Evolutionary conservation across 208 protist species (phyloP).

Genomic region (Vickermania ingenoplastis): DNA sequence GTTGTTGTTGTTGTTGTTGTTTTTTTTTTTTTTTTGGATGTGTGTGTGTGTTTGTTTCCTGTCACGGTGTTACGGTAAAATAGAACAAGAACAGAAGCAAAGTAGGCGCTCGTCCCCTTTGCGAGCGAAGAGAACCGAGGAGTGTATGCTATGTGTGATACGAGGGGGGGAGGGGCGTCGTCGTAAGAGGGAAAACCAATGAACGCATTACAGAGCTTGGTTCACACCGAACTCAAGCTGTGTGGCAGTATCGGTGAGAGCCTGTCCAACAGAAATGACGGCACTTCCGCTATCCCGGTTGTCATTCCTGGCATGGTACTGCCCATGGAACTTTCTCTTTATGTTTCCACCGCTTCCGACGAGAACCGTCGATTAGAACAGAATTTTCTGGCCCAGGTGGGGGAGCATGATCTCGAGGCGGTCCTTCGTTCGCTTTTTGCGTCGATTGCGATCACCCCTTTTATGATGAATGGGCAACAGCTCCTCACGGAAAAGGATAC

Average conservation of each 20-base stretch:
- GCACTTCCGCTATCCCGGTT: neutral
- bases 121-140: too few species aligned
- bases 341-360: neutral
- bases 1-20: too few species aligned
- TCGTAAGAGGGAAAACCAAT: too few species aligned
- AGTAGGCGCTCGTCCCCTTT: too few species aligned
- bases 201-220: neutral
- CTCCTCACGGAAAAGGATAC: neutral
- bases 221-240: conserved; percentile 1
- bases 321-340: neutral
- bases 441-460: neutral
- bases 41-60: too few species aligned
- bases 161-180: too few species aligned
- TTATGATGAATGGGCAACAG: neutral
- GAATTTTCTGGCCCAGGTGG: neutral
- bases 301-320: neutral
- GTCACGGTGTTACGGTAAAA: too few species aligned
- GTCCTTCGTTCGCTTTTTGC: neutral
- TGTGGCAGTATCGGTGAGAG: neutral
- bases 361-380: neutral
- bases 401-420: neutral
- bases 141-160: too few species aligned
- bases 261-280: too few species aligned
- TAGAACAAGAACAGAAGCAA: too few species aligned
- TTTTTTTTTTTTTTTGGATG: too few species aligned